A percentile compares a stretch with the other conserved stretches of the same genome.
Evolutionary conservation across 306 rosid genomes (phyloP).

Genomic region (Malus orientalis): DNA sequence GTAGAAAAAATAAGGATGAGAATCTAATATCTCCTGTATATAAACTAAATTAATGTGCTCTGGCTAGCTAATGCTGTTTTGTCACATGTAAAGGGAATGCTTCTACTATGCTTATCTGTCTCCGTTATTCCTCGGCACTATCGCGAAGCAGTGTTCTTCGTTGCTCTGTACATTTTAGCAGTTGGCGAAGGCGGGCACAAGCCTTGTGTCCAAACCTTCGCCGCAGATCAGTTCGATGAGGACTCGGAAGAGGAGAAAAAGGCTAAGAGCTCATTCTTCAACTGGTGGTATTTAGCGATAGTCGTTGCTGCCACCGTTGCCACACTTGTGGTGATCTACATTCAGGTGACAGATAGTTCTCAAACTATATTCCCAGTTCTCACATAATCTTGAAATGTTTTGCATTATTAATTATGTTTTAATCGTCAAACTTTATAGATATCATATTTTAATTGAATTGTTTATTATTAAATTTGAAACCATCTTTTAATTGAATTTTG

Average conservation of each 20-base stretch:
- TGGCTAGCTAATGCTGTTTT: not conserved
- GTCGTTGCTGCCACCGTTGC: constrained; percentile 52
- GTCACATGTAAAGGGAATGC: constrained; percentile 27
- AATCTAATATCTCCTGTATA: too few relatives aligned
- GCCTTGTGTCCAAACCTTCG: constrained; percentile 84
- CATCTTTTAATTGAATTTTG: too few relatives aligned
- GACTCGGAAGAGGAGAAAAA: constrained; percentile 41
- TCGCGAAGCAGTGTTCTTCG: constrained; percentile 28
- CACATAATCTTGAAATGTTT: not conserved
- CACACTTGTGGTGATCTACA: constrained; percentile 41
- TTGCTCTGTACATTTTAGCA: constrained; percentile 49
- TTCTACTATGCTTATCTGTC: constrained; percentile 44
- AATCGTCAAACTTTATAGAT: not conserved
- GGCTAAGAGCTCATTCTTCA: constrained; percentile 68
- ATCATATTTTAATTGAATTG: too few relatives aligned
- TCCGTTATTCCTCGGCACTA: constrained; percentile 12
- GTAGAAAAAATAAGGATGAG: too few relatives aligned
- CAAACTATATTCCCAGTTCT: not conserved
- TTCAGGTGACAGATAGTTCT: constrained; percentile 37
- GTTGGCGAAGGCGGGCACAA: constrained; percentile 74
- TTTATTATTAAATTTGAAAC: too few relatives aligned
- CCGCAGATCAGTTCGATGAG: constrained; percentile 84
- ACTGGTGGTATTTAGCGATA: constrained; percentile 73
- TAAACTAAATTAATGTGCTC: too few relatives aligned
- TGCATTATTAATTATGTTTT: not conserved